These are phyloP conservation scores for Uncinocarpus reesii DNA, from an alignment of 2,329 filamentous ascomycete species.

Conservation along the genomic window DNA sequence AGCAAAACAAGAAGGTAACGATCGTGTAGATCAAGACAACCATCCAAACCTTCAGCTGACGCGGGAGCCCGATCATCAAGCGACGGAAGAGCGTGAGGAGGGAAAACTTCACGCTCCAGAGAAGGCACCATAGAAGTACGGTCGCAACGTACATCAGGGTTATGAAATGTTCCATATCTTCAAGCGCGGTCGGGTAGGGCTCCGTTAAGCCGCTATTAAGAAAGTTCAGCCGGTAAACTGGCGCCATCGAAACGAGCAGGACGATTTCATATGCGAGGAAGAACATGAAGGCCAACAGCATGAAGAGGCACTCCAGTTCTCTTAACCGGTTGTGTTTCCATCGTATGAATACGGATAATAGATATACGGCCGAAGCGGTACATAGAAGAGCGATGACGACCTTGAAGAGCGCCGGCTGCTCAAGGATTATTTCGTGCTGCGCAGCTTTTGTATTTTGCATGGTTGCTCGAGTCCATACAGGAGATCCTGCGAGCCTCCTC, in stretches of 20 bases:
- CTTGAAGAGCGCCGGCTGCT: neutral
- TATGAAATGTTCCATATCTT: constrained; percentile 4
- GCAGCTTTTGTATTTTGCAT: neutral
- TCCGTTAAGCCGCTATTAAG: neutral
- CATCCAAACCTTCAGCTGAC: constrained; percentile 5
- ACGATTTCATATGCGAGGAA: constrained; percentile 1
- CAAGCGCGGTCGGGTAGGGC: neutral
- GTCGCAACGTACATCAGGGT: neutral
- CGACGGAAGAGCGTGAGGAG: constrained; percentile 8
- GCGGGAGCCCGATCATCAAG: constrained; percentile 9
- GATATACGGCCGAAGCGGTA: neutral
- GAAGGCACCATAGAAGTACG: neutral
- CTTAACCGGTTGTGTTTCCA: constrained; percentile 8
- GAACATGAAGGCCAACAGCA: neutral
- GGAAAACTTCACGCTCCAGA: constrained; percentile 5
- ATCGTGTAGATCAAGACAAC: neutral
- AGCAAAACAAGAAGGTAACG: neutral
- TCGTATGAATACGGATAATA: neutral
- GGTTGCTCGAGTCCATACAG: too few species aligned
- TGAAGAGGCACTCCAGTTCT: constrained; percentile 5
- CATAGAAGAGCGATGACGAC: neutral
- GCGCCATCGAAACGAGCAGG: neutral
- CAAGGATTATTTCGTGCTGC: constrained; percentile 2
- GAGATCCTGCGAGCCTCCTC: too few species aligned
- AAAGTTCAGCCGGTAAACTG: neutral